These are phyloP conservation scores for Mucor racemosus DNA, from an alignment of 371 early-diverging fungal species.

Conservation along the genomic window DNA sequence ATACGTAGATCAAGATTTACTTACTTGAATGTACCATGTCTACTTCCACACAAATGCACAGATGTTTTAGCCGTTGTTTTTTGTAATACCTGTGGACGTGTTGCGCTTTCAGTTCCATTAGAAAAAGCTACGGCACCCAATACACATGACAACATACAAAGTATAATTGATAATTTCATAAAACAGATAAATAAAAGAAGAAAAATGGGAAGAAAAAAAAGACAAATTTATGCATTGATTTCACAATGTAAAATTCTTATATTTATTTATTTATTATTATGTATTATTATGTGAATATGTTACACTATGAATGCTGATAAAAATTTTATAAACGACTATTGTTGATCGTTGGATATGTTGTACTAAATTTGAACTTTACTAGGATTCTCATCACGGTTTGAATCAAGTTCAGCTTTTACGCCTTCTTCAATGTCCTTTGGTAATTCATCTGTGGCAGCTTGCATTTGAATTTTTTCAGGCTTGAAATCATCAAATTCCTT, in stretches of 20 bases:
- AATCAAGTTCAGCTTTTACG: not conserved
- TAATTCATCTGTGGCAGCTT: not conserved
- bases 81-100: not conserved
- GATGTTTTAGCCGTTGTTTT: not conserved
- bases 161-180: not conserved
- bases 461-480: slow-evolving; percentile 16
- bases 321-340: slow-evolving; percentile 8
- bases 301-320: not conserved
- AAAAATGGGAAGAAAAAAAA: not conserved
- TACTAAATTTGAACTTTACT: not conserved
- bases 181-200: not conserved
- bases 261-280: not conserved
- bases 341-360: slow-evolving; percentile 8
- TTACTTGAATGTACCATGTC: slow-evolving; percentile 8
- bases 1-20: not conserved
- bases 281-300: not conserved
- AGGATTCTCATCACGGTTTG: not conserved
- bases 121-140: not conserved
- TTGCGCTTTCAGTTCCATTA: not conserved
- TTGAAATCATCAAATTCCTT: slow-evolving; percentile 36
- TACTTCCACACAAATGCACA: not conserved
- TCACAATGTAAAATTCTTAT: not conserved
- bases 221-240: not conserved
- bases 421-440: slow-evolving; percentile 23
- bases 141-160: not conserved